These are phyloP conservation scores for Zelopaecilomyces penicillatus DNA, from an alignment of 2,329 filamentous ascomycete genomes.

Conservation along the genomic window DNA sequence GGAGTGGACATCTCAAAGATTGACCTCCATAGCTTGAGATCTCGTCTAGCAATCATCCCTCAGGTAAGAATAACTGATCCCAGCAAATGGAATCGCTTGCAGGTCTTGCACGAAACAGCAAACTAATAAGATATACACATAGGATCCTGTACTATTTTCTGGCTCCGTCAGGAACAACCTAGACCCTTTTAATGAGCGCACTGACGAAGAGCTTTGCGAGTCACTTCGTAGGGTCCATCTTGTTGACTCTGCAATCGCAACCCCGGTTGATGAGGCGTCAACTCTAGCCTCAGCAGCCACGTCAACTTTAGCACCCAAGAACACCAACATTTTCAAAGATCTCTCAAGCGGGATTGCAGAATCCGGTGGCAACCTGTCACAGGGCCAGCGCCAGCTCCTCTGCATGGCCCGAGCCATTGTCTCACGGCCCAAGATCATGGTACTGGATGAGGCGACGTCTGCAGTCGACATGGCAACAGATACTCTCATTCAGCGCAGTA, in stretches of 20 bases:
- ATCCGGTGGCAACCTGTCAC: slow-evolving; percentile 65
- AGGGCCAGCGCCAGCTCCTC: slow-evolving; percentile 68
- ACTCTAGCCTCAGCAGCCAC: slow-evolving; percentile 19
- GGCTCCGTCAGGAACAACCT: slow-evolving; percentile 70
- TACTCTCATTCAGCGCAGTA: slow-evolving; percentile 62
- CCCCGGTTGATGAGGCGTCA: slow-evolving; percentile 30
- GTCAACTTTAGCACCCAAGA: slow-evolving; percentile 31
- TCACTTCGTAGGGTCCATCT: slow-evolving; percentile 64
- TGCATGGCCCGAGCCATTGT: slow-evolving; percentile 68
- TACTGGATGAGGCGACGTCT: slow-evolving; percentile 71
- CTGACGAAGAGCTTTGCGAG: slow-evolving; percentile 60
- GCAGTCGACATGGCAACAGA: slow-evolving; percentile 75
- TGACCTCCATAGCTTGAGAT: slow-evolving; percentile 60
- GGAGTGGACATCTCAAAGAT: slow-evolving; percentile 67
- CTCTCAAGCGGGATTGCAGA: slow-evolving; percentile 59
- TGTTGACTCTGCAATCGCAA: slow-evolving; percentile 33
- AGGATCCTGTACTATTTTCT: slow-evolving; percentile 75
- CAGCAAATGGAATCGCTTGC: not conserved
- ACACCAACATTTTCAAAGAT: slow-evolving; percentile 57
- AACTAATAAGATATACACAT: slow-evolving; percentile 11
- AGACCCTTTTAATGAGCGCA: slow-evolving; percentile 65
- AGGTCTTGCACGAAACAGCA: not conserved
- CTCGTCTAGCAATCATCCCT: slow-evolving; percentile 72
- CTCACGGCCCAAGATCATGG: slow-evolving; percentile 64
- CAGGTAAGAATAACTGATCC: slow-evolving; percentile 29